Evolutionary conservation across 441 rosid species (phyloP), one percentile per base, ranked within the genome.

Genomic region (Kokia cookei): DNA sequence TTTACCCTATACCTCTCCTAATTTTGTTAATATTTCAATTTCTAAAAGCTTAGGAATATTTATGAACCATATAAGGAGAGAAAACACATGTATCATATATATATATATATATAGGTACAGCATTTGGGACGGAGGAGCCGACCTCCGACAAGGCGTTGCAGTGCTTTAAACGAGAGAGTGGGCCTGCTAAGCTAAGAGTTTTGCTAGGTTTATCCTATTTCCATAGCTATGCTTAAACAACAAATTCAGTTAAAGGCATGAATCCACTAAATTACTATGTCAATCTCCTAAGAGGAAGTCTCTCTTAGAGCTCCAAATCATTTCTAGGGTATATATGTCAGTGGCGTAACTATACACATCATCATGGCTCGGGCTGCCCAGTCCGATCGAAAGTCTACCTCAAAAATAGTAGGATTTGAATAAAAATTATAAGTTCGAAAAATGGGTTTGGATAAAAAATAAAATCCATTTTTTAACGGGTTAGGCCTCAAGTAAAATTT

Each of bases 91-190:
- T 32, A 29, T 29, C 35, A 50, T 50, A 50, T 50, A 51, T 51
- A 51, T 6, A 51, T n/a, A 50, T 50, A 50, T 50, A 51, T 51
- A 51, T 6, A 51, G 6, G n/a, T 27, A 5, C 7, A 13, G 27
- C 10, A 11, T 27, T 59, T 32, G 7, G 37, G 37, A 26, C 13
- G 64, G 62, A 26, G 62, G 37, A 29, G 64, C 64, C 40, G 19
- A 60, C 19, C 64, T 7, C 42, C 45, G 42, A 45, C 45, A 32
- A 19, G 65, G 45, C 65, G 65, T 61, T 61, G 65, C 19, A 32
- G 65, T 32, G 65, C 65, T 61, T 61, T 61, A 61, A 61, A 61
- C 65, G 65, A 61, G 65, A 29, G 43, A 27, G 65, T 60, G 43
- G 65, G 42, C 65, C 43, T 59, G 40, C 65, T 60, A 61, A 32